Conservation (phyloP, 1,284 basidiomycete species). For the Stygiomarasmius scandens region DNA sequence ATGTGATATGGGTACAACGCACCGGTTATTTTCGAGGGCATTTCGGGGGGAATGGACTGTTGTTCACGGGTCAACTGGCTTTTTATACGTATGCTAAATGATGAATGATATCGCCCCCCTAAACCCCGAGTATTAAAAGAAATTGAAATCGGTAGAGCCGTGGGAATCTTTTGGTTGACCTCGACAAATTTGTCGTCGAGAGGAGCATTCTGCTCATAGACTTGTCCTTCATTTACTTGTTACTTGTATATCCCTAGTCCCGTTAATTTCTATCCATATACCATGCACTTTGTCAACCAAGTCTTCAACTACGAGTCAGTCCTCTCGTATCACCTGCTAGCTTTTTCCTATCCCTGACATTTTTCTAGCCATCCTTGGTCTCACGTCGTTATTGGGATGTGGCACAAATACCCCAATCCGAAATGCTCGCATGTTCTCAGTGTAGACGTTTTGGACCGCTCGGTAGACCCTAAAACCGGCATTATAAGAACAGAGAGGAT, state of each 20-base stretch:
- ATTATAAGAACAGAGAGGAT: slow-evolving; percentile 87
- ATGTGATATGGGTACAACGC: too few species aligned
- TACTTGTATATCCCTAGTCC: slow-evolving; percentile 13
- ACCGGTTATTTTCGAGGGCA: too few species aligned
- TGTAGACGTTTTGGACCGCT: slow-evolving; percentile 86
- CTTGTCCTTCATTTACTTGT: slow-evolving; percentile 3
- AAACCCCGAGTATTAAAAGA: too few species aligned
- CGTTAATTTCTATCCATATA: slow-evolving; percentile 9
- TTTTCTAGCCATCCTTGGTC: slow-evolving; percentile 78
- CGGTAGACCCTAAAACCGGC: slow-evolving; percentile 82
- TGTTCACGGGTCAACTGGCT: too few species aligned
- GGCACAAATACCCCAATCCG: slow-evolving; percentile 96
- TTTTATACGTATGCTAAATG: too few species aligned
- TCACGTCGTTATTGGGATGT: slow-evolving; percentile 87
- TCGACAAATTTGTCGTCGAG: neutral
- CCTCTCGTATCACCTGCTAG: neutral
- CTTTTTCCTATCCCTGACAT: neutral
- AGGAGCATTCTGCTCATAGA: slow-evolving; percentile 9
- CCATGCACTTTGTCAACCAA: slow-evolving; percentile 79
- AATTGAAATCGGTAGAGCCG: neutral
- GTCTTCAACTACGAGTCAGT: slow-evolving; percentile 73
- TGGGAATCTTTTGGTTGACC: neutral
- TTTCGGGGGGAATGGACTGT: too few species aligned
- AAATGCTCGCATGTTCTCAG: slow-evolving; percentile 90
- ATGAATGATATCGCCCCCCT: too few species aligned